Conservation (phyloP, 495 filamentous ascomycete genomes). For the Hypoxylon rickii region DNA sequence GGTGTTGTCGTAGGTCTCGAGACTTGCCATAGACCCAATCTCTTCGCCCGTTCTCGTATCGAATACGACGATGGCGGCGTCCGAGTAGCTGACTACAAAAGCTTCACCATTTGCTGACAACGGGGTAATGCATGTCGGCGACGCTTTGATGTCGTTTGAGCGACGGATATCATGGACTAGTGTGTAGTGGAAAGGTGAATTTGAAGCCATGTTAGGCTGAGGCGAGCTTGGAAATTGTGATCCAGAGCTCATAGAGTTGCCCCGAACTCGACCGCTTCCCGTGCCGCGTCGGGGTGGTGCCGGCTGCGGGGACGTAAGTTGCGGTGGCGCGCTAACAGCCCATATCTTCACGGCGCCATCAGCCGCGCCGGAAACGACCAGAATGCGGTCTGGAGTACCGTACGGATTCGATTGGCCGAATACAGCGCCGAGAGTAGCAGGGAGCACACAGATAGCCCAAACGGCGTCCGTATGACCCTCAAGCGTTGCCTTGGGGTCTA, state of each 20-base stretch:
- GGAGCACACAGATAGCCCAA: constrained; percentile 92
- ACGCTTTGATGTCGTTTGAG: constrained; percentile 63
- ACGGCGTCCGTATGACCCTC: constrained; percentile 95
- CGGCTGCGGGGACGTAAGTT: constrained; percentile 74
- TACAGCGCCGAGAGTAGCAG: constrained; percentile 75
- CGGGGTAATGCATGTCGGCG: constrained; percentile 89
- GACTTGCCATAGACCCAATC: constrained; percentile 85
- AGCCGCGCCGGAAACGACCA: constrained; percentile 89
- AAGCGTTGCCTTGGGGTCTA: constrained; percentile 93
- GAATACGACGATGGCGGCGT: constrained; percentile 87
- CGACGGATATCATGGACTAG: constrained; percentile 85
- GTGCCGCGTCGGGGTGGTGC: constrained; percentile 57
- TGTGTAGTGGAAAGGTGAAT: constrained; percentile 60
- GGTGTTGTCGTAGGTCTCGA: constrained; percentile 91
- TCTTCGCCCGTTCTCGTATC: constrained; percentile 92
- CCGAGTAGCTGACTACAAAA: constrained; percentile 90
- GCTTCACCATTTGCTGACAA: constrained; percentile 83
- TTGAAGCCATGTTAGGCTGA: constrained; percentile 79
- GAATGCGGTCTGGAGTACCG: constrained; percentile 78
- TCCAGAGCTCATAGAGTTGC: constrained; percentile 88
- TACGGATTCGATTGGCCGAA: constrained; percentile 72
- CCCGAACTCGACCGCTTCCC: constrained; percentile 77
- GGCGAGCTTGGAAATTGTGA: constrained; percentile 87
- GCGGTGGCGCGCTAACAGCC: constrained; percentile 91
- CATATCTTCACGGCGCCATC: constrained; percentile 93